Conservation (phyloP, 805 yeast genomes). For the Candida sphagnicola region DNA sequence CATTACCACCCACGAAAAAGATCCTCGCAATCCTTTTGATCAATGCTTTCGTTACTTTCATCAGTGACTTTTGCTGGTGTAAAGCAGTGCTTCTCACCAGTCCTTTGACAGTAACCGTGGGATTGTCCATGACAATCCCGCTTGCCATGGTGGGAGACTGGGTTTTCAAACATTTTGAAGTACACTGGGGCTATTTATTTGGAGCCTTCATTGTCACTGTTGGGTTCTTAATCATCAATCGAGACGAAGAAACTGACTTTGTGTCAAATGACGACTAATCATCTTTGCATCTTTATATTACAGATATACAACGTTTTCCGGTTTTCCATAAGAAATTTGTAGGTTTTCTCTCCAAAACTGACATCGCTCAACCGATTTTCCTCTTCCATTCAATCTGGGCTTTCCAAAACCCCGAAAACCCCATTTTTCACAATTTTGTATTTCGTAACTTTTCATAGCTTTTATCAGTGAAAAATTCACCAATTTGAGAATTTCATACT, state of each 20-base stretch:
- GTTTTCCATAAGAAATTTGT: too few relatives aligned
- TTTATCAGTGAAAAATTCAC: too few relatives aligned
- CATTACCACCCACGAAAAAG: conserved; percentile 54
- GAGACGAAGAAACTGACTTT: conserved; percentile 66
- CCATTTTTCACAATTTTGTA: too few relatives aligned
- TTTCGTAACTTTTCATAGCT: too few relatives aligned
- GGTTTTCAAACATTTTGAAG: conserved; percentile 58
- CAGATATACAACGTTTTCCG: too few relatives aligned
- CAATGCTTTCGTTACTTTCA: conserved; percentile 75
- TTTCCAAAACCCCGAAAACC: too few relatives aligned
- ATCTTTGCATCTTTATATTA: too few relatives aligned
- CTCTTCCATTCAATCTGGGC: too few relatives aligned
- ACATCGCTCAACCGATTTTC: too few relatives aligned
- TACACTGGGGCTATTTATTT: conserved; percentile 59
- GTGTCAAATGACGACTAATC: conserved; percentile 11
- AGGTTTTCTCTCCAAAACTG: too few relatives aligned
- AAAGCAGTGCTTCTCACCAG: conserved; percentile 89
- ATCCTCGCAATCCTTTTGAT: conserved; percentile 51
- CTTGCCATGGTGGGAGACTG: conserved; percentile 91
- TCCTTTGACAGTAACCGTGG: conserved; percentile 94
- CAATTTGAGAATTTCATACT: too few relatives aligned
- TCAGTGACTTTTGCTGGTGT: conserved; percentile 95
- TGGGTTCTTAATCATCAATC: conserved; percentile 82
- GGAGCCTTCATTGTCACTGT: conserved; percentile 81
- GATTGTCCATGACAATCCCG: conserved; percentile 89